A percentile compares a stretch with the other conserved stretches of the same genome.
Conservation (phyloP, 106 monocot genomes). For the Apostasia ramifera region DNA sequence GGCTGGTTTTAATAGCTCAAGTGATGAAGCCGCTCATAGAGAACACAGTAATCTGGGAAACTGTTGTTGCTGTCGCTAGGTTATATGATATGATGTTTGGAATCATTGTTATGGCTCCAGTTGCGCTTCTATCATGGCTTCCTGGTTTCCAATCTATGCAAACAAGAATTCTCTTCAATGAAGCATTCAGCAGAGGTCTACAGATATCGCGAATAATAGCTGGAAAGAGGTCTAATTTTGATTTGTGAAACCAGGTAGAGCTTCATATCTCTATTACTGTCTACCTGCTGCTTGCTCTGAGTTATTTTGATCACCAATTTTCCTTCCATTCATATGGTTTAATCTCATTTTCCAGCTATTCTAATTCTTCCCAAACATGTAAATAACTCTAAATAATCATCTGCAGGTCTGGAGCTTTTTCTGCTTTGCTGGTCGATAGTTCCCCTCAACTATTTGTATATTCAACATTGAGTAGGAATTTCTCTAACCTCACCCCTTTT, state of each 20-base stretch:
- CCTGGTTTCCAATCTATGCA: slow-evolving; percentile 95
- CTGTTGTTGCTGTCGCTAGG: slow-evolving; percentile 65
- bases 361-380: too few species aligned
- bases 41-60: slow-evolving; percentile 59
- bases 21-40: slow-evolving; percentile 48
- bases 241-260: slow-evolving; percentile 11
- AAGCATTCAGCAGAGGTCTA: slow-evolving; percentile 93
- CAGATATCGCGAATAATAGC: slow-evolving; percentile 84
- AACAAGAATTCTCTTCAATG: slow-evolving; percentile 92
- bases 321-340: too few species aligned
- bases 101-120: slow-evolving; percentile 66
- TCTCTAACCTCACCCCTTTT: too few species aligned
- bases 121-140: slow-evolving; percentile 79
- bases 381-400: too few species aligned
- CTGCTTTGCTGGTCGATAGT: too few species aligned
- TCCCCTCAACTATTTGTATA: too few species aligned
- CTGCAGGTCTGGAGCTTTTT: too few species aligned
- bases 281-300: neutral
- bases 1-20: slow-evolving; percentile 62
- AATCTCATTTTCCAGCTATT: too few species aligned
- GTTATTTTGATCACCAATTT: too few species aligned
- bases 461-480: too few species aligned
- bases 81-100: slow-evolving; percentile 89
- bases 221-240: slow-evolving; percentile 57
- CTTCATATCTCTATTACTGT: neutral